phyloP scores from a whole-genome alignment of 106 monocot species.

The Chionographis japonica region DNA sequence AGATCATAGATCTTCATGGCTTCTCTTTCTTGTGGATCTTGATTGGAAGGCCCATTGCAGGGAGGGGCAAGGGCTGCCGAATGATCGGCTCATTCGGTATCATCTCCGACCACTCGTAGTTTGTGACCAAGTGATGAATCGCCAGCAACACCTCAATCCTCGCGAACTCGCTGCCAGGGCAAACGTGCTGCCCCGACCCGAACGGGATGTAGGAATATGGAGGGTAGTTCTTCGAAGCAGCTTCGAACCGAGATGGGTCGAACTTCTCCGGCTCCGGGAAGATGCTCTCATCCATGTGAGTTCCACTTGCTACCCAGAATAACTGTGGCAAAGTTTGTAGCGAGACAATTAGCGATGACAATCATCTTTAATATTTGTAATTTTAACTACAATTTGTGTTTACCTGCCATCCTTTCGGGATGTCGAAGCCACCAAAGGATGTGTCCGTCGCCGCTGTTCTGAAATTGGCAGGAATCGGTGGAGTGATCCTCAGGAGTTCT shows the following conservation, averaged over 20 bases:
- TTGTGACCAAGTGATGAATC: constrained; percentile 12
- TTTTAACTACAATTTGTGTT: not conserved
- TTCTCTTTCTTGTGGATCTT: not conserved
- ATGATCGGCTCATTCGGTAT: constrained; percentile 16
- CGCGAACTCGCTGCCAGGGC: constrained; percentile 14
- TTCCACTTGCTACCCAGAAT: constrained; percentile 12
- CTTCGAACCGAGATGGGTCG: constrained; percentile 15
- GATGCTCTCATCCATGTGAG: constrained; percentile 23
- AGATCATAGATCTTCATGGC: no score
- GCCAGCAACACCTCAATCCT: constrained; percentile 7
- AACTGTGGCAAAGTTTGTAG: not conserved
- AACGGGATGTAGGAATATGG: constrained; percentile 22
- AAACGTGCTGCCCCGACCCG: constrained; percentile 6
- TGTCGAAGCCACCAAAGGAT: constrained; percentile 16
- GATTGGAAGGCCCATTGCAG: constrained; percentile 16
- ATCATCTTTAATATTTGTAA: no score
- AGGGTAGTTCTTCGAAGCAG: constrained; percentile 4
- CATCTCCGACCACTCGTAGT: constrained; percentile 15
- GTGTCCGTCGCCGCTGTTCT: not conserved
- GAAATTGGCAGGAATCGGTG: constrained; percentile 16
- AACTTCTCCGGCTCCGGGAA: constrained; percentile 12
- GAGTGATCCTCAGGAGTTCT: constrained; percentile 16
- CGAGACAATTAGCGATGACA: no score
- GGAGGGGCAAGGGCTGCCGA: constrained; percentile 9
- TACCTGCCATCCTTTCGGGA: constrained; percentile 34